These are phyloP conservation scores for Sphagnum fallax DNA, from an alignment of 228 moss, liverwort and hornwort genomes.

Conservation along the genomic window DNA sequence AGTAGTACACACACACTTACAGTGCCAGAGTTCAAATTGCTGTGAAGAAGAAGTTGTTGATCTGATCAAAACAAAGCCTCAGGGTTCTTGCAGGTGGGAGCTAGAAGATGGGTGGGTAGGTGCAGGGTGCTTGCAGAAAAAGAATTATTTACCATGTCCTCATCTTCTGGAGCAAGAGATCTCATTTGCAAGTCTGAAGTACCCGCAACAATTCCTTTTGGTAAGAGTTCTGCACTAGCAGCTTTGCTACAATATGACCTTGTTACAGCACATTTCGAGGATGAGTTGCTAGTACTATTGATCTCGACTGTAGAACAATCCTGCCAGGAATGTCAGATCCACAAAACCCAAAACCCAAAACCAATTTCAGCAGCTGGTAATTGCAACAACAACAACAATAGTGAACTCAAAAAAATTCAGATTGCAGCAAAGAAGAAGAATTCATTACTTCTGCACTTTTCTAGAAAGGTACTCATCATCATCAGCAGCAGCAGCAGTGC, in stretches of 20 bases:
- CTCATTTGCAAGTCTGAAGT: constrained; percentile 41
- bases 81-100: not conserved
- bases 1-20: not conserved
- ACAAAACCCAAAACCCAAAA: not conserved
- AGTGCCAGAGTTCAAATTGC: not conserved
- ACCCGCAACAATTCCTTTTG: constrained; percentile 36
- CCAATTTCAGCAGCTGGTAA: not conserved
- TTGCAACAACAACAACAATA: not conserved
- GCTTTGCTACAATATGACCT: not conserved
- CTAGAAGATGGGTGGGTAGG: not conserved
- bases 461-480: too few species aligned
- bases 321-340: not conserved
- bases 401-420: not conserved
- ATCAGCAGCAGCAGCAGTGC: too few species aligned
- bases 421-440: too few species aligned
- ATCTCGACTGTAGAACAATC: not conserved
- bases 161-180: constrained; percentile 22
- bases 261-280: not conserved
- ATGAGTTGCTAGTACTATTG: not conserved
- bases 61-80: too few species aligned
- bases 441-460: too few species aligned
- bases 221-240: constrained; percentile 14
- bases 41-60: not conserved
- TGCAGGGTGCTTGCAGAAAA: not conserved
- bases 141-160: constrained; percentile 5